These are phyloP conservation scores for Isabelozyma rhagii DNA, from an alignment of 805 yeast genomes.

Conservation along the genomic window DNA sequence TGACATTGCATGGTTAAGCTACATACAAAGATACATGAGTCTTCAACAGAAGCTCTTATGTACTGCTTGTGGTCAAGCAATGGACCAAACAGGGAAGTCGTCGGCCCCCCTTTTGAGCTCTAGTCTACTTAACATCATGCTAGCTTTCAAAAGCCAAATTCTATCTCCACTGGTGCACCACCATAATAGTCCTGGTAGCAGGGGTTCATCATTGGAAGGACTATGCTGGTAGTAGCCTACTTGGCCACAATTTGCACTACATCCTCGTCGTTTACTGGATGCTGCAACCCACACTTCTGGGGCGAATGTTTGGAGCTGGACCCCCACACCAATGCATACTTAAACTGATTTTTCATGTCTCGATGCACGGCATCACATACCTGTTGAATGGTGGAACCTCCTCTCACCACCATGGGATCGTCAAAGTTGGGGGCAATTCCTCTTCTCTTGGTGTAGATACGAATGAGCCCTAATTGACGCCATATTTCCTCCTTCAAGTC, in stretches of 20 bases:
- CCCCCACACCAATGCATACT: constrained; percentile 96
- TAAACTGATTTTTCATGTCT: constrained; percentile 87
- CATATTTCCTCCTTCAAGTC: constrained; percentile 92
- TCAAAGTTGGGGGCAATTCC: constrained; percentile 77
- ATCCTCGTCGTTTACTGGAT: constrained; percentile 85
- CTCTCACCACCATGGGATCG: constrained; percentile 90
- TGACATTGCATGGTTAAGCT: too few relatives aligned
- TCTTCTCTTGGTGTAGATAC: constrained; percentile 85
- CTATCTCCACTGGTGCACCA: too few relatives aligned
- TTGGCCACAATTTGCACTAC: constrained; percentile 90
- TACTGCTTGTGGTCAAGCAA: too few relatives aligned
- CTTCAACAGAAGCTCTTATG: too few relatives aligned
- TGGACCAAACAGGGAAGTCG: too few relatives aligned
- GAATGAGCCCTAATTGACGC: constrained; percentile 75
- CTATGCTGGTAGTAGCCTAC: constrained; percentile 19
- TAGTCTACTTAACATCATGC: too few relatives aligned
- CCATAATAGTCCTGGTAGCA: too few relatives aligned
- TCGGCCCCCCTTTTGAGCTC: too few relatives aligned
- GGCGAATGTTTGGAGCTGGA: constrained; percentile 93
- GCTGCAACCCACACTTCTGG: constrained; percentile 90
- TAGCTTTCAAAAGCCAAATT: too few relatives aligned
- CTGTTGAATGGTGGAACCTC: constrained; percentile 72
- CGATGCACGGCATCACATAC: constrained; percentile 91
- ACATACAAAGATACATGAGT: too few relatives aligned
- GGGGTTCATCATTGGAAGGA: too few relatives aligned